phyloP scores from a whole-genome alignment of 176 grass and related monocot genomes.

The Thinopyrum elongatum region DNA sequence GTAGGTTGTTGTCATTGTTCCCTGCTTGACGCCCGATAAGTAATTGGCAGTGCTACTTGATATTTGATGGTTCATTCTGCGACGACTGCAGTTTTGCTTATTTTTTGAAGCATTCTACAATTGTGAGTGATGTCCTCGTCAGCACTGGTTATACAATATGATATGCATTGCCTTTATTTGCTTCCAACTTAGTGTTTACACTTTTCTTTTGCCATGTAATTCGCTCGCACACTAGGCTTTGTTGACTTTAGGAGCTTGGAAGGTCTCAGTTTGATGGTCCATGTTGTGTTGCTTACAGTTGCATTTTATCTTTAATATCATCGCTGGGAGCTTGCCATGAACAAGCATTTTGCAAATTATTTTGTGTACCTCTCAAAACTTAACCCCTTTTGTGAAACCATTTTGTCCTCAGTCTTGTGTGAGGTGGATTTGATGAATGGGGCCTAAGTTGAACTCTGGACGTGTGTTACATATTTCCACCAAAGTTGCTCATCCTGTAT shows the following conservation, averaged over 20 bases:
- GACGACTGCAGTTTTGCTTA: slow-evolving; percentile 1
- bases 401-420: neutral
- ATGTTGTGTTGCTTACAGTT: neutral
- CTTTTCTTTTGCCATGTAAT: neutral
- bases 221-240: neutral
- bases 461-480: neutral
- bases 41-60: slow-evolving; percentile 1
- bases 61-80: slow-evolving; percentile 15
- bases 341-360: slow-evolving; percentile 16
- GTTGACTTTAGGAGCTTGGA: neutral
- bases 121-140: slow-evolving; percentile 10
- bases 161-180: slow-evolving; percentile 32
- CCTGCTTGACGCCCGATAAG: neutral
- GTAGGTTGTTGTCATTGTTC: neutral
- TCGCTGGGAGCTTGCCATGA: neutral
- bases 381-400: neutral
- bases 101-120: slow-evolving; percentile 3
- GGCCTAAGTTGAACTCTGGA: neutral
- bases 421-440: neutral
- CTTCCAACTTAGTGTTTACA: neutral
- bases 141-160: neutral
- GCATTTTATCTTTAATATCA: slow-evolving; percentile 17
- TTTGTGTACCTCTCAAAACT: neutral
- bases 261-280: neutral
- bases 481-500: neutral